Percentiles rank a stretch among this genome's conserved stretches.
Evolutionary conservation across 1,284 basidiomycete species (phyloP).

Genomic region (Trichosporon ovoides): DNA sequence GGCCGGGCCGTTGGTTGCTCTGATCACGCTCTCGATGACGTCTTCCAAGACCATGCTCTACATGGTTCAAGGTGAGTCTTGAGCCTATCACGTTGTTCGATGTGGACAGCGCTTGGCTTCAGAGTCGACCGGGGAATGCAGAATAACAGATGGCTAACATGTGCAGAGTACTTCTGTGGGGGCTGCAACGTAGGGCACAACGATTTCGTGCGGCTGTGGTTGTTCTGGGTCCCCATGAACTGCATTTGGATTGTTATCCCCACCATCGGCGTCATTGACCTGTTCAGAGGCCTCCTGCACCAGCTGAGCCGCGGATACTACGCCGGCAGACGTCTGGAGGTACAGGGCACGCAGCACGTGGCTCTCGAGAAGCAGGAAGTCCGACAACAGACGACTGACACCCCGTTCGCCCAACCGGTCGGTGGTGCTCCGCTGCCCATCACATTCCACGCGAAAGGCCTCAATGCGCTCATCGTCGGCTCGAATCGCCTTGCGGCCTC

Average conservation of each 20-base stretch:
- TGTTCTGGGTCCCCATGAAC: slow-evolving; percentile 73
- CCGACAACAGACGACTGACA: background rate
- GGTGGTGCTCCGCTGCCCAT: slow-evolving; percentile 70
- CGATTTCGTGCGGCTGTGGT: slow-evolving; percentile 52
- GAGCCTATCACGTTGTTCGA: background rate
- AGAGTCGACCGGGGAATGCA: background rate
- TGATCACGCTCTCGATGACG: slow-evolving; percentile 67
- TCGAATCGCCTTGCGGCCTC: slow-evolving; percentile 70
- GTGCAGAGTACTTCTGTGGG: slow-evolving; percentile 46
- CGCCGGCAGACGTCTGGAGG: background rate
- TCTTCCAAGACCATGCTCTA: slow-evolving; percentile 81
- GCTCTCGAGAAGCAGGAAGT: background rate
- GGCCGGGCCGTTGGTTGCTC: slow-evolving; percentile 61
- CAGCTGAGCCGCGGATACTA: slow-evolving; percentile 18
- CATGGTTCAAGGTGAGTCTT: slow-evolving; percentile 58
- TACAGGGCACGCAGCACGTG: background rate
- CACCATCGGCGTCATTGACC: slow-evolving; percentile 28
- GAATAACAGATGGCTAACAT: background rate
- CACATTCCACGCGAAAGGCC: slow-evolving; percentile 59
- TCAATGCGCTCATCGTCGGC: slow-evolving; percentile 66
- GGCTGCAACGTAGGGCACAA: slow-evolving; percentile 74
- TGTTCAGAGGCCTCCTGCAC: slow-evolving; percentile 30
- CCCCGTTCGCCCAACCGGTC: slow-evolving; percentile 37
- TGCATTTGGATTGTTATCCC: slow-evolving; percentile 48
- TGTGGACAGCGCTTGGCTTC: no score